Evolutionary conservation across 306 rosid genomes (phyloP), one percentile per base, ranked within the genome.

Genomic region (Carpinus fangiana): DNA sequence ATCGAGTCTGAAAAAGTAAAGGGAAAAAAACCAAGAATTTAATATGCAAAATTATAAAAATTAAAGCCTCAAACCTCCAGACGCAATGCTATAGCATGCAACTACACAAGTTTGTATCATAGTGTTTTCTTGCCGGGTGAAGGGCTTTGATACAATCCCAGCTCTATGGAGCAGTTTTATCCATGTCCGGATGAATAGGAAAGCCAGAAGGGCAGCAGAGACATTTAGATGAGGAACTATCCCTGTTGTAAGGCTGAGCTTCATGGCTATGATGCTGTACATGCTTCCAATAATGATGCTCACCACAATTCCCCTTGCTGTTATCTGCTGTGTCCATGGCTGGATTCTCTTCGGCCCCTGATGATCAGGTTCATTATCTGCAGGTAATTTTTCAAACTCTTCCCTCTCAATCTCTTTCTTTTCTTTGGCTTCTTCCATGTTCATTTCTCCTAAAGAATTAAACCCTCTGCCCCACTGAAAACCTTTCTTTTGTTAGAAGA

Each of bases 61-160:
- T 51, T 50, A 36, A 66, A 47, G 26, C 8, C 12, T 34, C 73
- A n/a, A 47, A 93, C 98, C 98, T 84, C 96, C 92, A 67, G 87
- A 75, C 48, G 98, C 85, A 84, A 94, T 90, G 82, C 95, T 91
- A 73, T 91, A 94, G 76, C 98, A 92, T 3, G 98, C 98, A 69
- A 94, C 97, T 0, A 95, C 88, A 48, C 95, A 90, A 20, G 98
- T 94, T 20, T 94, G 98, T 34, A 94, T 92, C 85, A 94, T 90
- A 59, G 98, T 94, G 70, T 94, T 94, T 86, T 94, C 98, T 76
- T 91, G 98, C 48, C 92, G 89, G 52, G 92, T 89, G 81, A 94
- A 94, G 50, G 98, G 98, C 75, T 85, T 94, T 6, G 95, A 56
- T 2, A 85, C 83, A 81, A 75, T 86, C 5, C 97, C 98, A 45